phyloP scores from a whole-genome alignment of 768 basidiomycete genomes.

The Harrya chromipes region DNA sequence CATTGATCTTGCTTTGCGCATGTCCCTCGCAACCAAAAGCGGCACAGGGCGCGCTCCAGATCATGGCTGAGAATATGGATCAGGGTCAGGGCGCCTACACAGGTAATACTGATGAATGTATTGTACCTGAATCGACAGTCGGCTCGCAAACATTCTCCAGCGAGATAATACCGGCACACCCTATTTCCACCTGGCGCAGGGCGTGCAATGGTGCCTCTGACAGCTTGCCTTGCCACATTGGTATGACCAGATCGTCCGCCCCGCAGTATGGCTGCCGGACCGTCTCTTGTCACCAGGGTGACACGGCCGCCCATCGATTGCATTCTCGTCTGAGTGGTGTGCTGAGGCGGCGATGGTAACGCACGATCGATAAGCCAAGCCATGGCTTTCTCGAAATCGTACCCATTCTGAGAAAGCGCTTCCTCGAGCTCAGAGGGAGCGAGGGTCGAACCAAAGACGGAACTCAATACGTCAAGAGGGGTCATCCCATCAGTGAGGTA shows the following conservation, averaged over 20 bases:
- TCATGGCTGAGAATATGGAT: constrained; percentile 65
- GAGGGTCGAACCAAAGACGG: constrained; percentile 89
- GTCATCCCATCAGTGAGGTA: constrained; percentile 91
- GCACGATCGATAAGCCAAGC: constrained; percentile 85
- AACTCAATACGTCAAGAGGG: constrained; percentile 92
- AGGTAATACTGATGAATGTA: neutral
- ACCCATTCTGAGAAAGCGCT: constrained; percentile 81
- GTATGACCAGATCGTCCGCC: constrained; percentile 42
- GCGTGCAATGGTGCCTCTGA: constrained; percentile 29
- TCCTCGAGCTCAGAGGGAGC: constrained; percentile 92
- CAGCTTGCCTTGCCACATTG: constrained; percentile 16
- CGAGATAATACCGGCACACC: constrained; percentile 95
- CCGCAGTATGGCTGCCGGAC: constrained; percentile 32
- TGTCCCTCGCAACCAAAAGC: constrained; percentile 97
- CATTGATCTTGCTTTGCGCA: constrained; percentile 96
- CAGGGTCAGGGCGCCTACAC: constrained; percentile 3
- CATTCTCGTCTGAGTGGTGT: constrained; percentile 39
- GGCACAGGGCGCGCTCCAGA: constrained; percentile 88
- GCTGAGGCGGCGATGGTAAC: constrained; percentile 43
- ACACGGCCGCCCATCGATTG: constrained; percentile 68
- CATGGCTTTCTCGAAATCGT: constrained; percentile 96
- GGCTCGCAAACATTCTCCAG: constrained; percentile 91
- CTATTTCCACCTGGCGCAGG: constrained; percentile 51
- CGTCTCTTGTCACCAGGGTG: constrained; percentile 61
- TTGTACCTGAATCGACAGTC: constrained; percentile 97